phyloP scores from a whole-genome alignment of 2,329 filamentous ascomycete genomes.

The Orbilia javanica region DNA sequence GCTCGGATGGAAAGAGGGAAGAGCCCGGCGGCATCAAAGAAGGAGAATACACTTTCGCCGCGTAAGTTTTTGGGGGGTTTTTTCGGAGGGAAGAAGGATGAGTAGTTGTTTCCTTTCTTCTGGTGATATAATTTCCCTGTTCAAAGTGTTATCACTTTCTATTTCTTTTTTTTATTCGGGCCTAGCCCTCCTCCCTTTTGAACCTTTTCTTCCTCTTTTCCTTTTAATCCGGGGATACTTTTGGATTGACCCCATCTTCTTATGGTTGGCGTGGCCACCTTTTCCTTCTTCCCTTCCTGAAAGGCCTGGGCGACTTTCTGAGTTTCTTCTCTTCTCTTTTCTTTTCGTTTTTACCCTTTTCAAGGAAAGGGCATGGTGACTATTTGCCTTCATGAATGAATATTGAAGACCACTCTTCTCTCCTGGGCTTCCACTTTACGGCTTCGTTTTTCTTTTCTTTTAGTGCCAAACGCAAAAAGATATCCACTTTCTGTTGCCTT shows the following conservation, averaged over 20 bases:
- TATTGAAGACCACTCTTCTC: background rate
- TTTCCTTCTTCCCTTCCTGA: background rate
- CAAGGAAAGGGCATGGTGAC: background rate
- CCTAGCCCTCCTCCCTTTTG: background rate
- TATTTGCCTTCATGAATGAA: slow-evolving; percentile 12
- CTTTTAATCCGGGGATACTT: background rate
- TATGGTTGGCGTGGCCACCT: background rate
- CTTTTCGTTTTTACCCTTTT: background rate
- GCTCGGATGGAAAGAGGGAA: slow-evolving; percentile 56
- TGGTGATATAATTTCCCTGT: slow-evolving; percentile 10
- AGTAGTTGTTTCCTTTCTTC: slow-evolving; percentile 7
- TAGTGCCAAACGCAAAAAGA: background rate
- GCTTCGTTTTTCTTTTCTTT: background rate
- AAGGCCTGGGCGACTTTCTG: slow-evolving; percentile 2
- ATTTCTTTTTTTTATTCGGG: slow-evolving; percentile 1
- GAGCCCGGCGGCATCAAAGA: slow-evolving; percentile 38
- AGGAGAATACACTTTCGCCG: slow-evolving; percentile 56
- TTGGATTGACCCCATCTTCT: background rate
- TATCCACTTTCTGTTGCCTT: background rate
- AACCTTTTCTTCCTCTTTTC: too few species aligned
- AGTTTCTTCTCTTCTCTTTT: background rate
- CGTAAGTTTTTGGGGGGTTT: slow-evolving; percentile 56
- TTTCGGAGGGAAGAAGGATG: slow-evolving; percentile 53
- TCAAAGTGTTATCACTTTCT: background rate
- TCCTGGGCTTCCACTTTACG: background rate